Base-by-base conservation (phyloP, 1,284 basidiomycete species). In the Apiotrichum siamense region DNA sequence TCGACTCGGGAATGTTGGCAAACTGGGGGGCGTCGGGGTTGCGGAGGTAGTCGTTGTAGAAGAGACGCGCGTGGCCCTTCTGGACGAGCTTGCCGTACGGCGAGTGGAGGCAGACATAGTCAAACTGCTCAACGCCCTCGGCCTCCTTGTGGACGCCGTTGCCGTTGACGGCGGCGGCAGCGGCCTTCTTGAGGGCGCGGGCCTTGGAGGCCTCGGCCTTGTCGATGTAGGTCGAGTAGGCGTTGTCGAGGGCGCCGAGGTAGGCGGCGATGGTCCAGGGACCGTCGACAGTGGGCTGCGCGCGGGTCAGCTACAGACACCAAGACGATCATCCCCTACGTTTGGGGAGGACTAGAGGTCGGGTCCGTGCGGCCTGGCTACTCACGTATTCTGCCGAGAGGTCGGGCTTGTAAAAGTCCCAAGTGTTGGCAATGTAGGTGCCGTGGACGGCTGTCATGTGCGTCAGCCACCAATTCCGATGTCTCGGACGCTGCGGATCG, bases 41-140 rank as follows among this genome's bases (percentile, higher is more conserved):
- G 56, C 83, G 77, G 62, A 91, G 77, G 79, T 88, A 99, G 79
- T 98, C 94, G 61, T 75, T 75, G 69, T 72, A 75, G 69, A 73
- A 73, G 66, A 97, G 77, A 55, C 94, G 88, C n/a, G 87, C 93
- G 73, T 93, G 86, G 39, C 88, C 92, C 78, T 97, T 98, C 75
- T 96, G 88, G 43, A 96, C 92, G 72, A 97, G 88, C 79, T 98
- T 98, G 77, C 92, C 91, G 77, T 97, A 98, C 1, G 94, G 94
- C 61, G 82, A 83, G 80, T 96, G 91, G 82, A 94, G 89, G 68
- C 93, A 83, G 58, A 86, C 81, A 72, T 88, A 94, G 78, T 96
- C 90, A 70, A 92, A 81, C 67, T 85, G 81, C 55, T 84, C 83
- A 37, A 92, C 80, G 37, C 85, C 86, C 76, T 61, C 52, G 33